Evolutionary conservation across 257 asterid genomes (phyloP).

Genomic region (Jasminum sambac): DNA sequence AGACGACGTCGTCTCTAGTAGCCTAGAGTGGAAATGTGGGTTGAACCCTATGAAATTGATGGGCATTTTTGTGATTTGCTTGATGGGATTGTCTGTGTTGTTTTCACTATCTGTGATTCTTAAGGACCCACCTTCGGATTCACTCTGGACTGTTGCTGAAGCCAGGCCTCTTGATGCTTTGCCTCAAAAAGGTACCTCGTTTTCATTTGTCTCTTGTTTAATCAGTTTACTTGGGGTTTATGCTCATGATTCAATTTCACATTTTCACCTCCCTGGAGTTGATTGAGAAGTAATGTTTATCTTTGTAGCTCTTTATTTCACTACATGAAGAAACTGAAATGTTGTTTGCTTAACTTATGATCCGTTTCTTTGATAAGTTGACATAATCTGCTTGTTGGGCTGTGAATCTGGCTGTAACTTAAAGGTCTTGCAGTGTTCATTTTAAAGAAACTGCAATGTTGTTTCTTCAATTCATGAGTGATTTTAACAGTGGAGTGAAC

Average conservation of each 20-base stretch:
- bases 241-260: neutral
- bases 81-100: constrained; percentile 58
- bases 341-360: too few relatives aligned
- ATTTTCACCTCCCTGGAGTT: neutral
- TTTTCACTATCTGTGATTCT: constrained; percentile 46
- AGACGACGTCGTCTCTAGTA: constrained; percentile 21
- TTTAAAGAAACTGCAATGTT: too few relatives aligned
- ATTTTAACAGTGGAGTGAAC: too few relatives aligned
- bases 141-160: constrained; percentile 44
- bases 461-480: too few relatives aligned
- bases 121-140: constrained; percentile 47
- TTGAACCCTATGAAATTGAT: constrained; percentile 38
- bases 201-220: neutral
- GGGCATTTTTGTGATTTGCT: constrained; percentile 37
- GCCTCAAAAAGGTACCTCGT: constrained; percentile 47
- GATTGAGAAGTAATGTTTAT: neutral
- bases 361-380: too few relatives aligned
- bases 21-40: constrained; percentile 36
- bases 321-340: neutral
- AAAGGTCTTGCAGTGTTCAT: too few relatives aligned
- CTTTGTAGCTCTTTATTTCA: neutral
- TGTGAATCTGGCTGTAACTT: too few relatives aligned
- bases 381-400: too few relatives aligned
- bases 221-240: neutral
- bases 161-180: constrained; percentile 39